A percentile compares a stretch with the other conserved stretches of the same genome.
Conservation (phyloP, 2,329 filamentous ascomycete genomes). For the Chaetomiaceae sp. region DNA sequence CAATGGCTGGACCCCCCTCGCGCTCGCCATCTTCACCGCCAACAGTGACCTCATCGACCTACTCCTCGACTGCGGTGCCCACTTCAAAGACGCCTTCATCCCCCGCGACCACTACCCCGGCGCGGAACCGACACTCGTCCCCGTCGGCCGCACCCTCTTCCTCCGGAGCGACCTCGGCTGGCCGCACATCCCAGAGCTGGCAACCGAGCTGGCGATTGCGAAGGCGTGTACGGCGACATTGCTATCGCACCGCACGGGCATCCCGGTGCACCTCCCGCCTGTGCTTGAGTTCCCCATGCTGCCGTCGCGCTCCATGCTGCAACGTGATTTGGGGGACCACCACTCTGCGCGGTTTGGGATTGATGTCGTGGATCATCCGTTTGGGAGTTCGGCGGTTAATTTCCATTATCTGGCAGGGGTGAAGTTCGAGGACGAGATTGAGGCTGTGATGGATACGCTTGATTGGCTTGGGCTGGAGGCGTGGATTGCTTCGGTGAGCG, state of each 20-base stretch:
- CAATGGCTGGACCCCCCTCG: conserved; percentile 12
- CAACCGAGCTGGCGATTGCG: neutral
- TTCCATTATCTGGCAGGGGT: neutral
- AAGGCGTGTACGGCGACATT: neutral
- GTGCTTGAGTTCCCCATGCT: neutral
- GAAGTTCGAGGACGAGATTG: neutral
- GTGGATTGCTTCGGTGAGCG: neutral
- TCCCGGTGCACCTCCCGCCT: neutral
- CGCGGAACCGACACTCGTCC: neutral
- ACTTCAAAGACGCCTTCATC: neutral
- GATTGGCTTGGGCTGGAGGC: neutral
- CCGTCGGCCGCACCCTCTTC: conserved; percentile 1
- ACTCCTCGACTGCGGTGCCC: conserved; percentile 9
- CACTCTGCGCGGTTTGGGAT: neutral
- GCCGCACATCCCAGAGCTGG: neutral
- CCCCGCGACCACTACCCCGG: too few relatives aligned
- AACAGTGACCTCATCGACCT: conserved; percentile 1
- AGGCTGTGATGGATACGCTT: neutral
- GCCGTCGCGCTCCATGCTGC: neutral
- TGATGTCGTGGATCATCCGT: neutral
- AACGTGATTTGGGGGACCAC: too few relatives aligned
- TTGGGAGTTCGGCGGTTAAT: neutral
- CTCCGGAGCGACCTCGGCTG: neutral
- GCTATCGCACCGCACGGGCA: neutral
- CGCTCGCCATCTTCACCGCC: conserved; percentile 8